A percentile compares a stretch with the other conserved stretches of the same genome.
These are phyloP conservation scores for Corylus heterophylla DNA, from an alignment of 306 rosid species.

Conservation along the genomic window DNA sequence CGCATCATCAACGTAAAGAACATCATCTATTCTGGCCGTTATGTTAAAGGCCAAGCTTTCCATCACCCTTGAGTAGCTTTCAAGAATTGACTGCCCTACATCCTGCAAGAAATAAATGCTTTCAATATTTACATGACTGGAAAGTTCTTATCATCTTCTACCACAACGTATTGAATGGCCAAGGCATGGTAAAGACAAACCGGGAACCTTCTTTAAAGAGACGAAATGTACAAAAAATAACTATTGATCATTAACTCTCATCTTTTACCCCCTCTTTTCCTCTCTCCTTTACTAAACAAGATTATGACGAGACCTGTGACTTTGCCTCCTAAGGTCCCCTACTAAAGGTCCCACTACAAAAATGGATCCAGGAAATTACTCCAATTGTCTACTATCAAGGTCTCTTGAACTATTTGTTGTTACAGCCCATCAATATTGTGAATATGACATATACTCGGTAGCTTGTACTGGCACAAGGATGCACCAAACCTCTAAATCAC, in stretches of 20 bases:
- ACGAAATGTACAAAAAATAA: neutral
- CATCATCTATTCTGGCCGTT: slow-evolving; percentile 92
- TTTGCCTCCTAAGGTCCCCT: neutral
- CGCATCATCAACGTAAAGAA: slow-evolving; percentile 78
- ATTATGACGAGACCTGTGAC: neutral
- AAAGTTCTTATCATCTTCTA: neutral
- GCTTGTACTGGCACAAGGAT: neutral
- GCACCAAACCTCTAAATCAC: neutral
- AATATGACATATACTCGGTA: neutral
- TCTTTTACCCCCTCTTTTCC: neutral
- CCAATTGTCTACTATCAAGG: neutral
- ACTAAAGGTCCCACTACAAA: neutral
- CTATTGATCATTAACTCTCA: neutral
- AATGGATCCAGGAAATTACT: neutral
- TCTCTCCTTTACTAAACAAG: neutral
- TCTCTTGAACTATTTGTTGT: neutral
- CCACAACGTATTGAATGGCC: neutral
- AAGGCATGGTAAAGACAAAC: neutral
- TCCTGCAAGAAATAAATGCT: slow-evolving; percentile 61
- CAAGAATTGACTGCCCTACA: slow-evolving; percentile 94
- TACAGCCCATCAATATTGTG: neutral
- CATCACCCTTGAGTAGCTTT: slow-evolving; percentile 95
- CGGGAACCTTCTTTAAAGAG: neutral
- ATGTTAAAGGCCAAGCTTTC: slow-evolving; percentile 97
- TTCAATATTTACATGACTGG: neutral